Percentiles rank a stretch among this genome's conserved stretches.
Evolutionary conservation across 2,329 filamentous ascomycete species (phyloP).

Genomic region (Ophiostoma quercus): DNA sequence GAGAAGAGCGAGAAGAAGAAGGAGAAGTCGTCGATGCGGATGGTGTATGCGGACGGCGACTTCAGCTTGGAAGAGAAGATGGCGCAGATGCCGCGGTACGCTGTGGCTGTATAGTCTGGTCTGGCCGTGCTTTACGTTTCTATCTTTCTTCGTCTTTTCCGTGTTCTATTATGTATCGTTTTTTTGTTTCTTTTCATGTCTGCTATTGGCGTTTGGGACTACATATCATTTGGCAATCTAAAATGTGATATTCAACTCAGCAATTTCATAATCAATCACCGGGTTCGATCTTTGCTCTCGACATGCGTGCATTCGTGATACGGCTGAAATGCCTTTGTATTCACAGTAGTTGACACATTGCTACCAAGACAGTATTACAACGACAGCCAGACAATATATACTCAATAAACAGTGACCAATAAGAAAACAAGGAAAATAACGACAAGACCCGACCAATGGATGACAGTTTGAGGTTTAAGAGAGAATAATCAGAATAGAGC

Average conservation of each 20-base stretch:
- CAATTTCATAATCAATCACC: no score
- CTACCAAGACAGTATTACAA: neutral
- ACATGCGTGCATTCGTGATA: neutral
- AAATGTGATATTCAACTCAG: neutral
- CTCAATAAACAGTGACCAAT: neutral
- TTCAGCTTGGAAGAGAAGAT: constrained; percentile 86
- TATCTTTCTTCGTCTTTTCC: neutral
- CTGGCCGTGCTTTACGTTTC: neutral
- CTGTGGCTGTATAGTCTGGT: constrained; percentile 30
- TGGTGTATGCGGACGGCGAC: constrained; percentile 78
- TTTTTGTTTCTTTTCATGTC: neutral
- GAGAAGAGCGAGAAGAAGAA: constrained; percentile 33
- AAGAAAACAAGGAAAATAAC: neutral
- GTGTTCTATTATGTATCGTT: neutral
- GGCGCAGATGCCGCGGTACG: constrained; percentile 71
- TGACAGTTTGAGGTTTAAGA: neutral
- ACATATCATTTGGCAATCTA: neutral
- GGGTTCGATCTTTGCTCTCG: no score
- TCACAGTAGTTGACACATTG: neutral
- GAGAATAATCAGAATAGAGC: neutral
- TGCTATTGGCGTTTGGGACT: constrained; percentile 8
- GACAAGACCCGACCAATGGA: neutral
- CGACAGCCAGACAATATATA: neutral
- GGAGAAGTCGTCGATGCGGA: constrained; percentile 42
- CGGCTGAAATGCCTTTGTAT: neutral